phyloP scores from a whole-genome alignment of 768 basidiomycete genomes.

The Boletus sensibilis region DNA sequence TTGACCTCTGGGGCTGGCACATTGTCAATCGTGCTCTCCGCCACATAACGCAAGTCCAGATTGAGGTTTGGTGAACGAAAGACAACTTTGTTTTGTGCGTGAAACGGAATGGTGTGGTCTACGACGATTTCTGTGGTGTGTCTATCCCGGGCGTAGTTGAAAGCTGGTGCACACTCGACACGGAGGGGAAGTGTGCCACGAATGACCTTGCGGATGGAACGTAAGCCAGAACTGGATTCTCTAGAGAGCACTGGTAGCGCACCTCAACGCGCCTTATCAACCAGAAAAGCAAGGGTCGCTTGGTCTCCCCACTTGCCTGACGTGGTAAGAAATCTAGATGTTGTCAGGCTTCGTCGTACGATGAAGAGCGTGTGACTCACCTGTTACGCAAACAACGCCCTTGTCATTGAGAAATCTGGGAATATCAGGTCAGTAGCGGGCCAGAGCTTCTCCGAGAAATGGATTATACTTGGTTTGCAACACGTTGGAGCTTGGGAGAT shows the following conservation, averaged over 20 bases:
- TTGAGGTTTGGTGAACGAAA: slow-evolving; percentile 58
- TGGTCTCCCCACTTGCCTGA: slow-evolving; percentile 37
- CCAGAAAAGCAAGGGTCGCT: slow-evolving; percentile 77
- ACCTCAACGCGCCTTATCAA: slow-evolving; percentile 80
- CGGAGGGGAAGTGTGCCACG: slow-evolving; percentile 77
- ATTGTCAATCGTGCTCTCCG: slow-evolving; percentile 54
- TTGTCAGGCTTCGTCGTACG: slow-evolving; percentile 5
- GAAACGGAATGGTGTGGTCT: slow-evolving; percentile 44
- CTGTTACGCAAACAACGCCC: slow-evolving; percentile 85
- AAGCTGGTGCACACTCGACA: slow-evolving; percentile 93
- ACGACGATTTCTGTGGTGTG: slow-evolving; percentile 64
- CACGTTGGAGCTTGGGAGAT: slow-evolving; percentile 81
- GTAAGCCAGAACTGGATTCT: background rate
- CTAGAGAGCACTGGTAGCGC: background rate
- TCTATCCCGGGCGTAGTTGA: slow-evolving; percentile 83
- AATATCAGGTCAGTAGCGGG: background rate
- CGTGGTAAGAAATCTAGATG: slow-evolving; percentile 76
- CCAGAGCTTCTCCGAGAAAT: background rate
- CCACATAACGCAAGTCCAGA: slow-evolving; percentile 77
- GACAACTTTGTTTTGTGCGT: slow-evolving; percentile 53
- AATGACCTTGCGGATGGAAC: slow-evolving; percentile 52
- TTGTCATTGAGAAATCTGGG: slow-evolving; percentile 76
- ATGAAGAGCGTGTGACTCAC: slow-evolving; percentile 33
- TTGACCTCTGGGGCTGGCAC: slow-evolving; percentile 51
- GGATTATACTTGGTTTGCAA: slow-evolving; percentile 69